Evolutionary conservation across 148 eudicot species (phyloP).

Genomic region (Camellia japonica): DNA sequence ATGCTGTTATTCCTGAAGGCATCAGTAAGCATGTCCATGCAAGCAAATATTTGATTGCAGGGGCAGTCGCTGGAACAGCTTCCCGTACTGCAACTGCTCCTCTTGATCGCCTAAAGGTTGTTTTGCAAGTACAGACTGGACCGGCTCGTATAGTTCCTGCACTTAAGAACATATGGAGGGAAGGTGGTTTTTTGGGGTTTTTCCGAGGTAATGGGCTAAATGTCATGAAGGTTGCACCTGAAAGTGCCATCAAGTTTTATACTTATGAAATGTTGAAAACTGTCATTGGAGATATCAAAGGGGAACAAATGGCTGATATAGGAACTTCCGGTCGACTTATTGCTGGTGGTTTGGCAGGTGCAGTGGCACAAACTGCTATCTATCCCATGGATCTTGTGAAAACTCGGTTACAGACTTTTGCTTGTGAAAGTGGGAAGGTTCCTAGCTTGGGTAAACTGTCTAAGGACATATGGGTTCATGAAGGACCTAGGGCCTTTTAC

Average conservation of each 20-base stretch:
- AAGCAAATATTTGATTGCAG: conserved; percentile 84
- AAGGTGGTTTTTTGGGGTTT: conserved; percentile 74
- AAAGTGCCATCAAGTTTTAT: conserved; percentile 90
- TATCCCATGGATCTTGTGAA: conserved; percentile 96
- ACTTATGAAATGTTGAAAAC: conserved; percentile 80
- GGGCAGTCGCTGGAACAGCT: conserved; percentile 94
- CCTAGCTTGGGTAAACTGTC: conserved; percentile 65
- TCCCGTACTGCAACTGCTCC: conserved; percentile 99
- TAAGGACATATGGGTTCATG: conserved; percentile 81
- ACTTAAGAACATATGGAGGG: conserved; percentile 68
- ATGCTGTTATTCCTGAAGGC: conserved; percentile 86
- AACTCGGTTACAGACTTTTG: conserved; percentile 81
- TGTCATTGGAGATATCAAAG: conserved; percentile 55
- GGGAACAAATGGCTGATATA: conserved; percentile 61
- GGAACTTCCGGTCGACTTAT: conserved; percentile 73
- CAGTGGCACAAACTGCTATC: conserved; percentile 90
- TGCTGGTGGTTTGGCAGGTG: conserved; percentile 94
- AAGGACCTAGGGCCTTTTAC: conserved; percentile 87
- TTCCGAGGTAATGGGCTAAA: conserved; percentile 94
- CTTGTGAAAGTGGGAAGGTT: conserved; percentile 53
- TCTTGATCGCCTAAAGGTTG: conserved; percentile 84
- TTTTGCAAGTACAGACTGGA: conserved; percentile 71
- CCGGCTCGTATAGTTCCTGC: conserved; percentile 59
- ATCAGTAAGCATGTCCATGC: conserved; percentile 84
- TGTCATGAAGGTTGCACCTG: conserved; percentile 91